Conservation (phyloP, 345 rosid species). For the Salix dunnii region DNA sequence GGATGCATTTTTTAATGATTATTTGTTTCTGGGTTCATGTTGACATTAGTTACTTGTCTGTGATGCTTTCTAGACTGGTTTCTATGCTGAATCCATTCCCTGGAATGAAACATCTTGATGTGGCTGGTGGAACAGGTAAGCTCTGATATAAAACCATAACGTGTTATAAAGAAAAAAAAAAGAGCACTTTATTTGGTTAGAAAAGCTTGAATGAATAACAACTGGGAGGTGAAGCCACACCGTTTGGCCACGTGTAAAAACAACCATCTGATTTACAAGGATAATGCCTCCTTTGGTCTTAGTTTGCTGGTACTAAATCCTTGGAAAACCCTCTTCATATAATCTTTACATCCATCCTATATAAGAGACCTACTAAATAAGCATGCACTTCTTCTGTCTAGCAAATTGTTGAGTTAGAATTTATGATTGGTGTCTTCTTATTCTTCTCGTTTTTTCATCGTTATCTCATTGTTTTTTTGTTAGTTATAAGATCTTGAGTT, state of each 20-base stretch:
- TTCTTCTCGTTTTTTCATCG: neutral
- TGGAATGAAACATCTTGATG: conserved; percentile 98
- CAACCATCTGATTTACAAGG: too few species aligned
- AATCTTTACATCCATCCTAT: neutral
- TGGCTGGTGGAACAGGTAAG: conserved; percentile 95
- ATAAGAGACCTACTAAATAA: neutral
- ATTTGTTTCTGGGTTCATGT: conserved; percentile 7
- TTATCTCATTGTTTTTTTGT: neutral
- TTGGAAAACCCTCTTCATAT: neutral
- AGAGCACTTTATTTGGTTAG: too few species aligned
- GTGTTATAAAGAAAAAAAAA: neutral
- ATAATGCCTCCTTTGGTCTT: neutral
- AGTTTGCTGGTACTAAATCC: neutral
- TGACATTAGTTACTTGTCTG: conserved; percentile 5
- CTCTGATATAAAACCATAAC: neutral
- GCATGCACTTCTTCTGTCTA: too few species aligned
- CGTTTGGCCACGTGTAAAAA: too few species aligned
- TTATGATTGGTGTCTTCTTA: neutral
- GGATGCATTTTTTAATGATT: neutral
- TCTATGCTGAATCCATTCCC: conserved; percentile 80
- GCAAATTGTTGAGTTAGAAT: neutral
- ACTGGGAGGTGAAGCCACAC: too few species aligned
- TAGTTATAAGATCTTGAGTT: neutral
- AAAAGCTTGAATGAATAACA: too few species aligned
- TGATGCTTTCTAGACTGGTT: conserved; percentile 54